phyloP scores from a whole-genome alignment of 352 stramenopile genomes.

The Phytophthora kernoviae region DNA sequence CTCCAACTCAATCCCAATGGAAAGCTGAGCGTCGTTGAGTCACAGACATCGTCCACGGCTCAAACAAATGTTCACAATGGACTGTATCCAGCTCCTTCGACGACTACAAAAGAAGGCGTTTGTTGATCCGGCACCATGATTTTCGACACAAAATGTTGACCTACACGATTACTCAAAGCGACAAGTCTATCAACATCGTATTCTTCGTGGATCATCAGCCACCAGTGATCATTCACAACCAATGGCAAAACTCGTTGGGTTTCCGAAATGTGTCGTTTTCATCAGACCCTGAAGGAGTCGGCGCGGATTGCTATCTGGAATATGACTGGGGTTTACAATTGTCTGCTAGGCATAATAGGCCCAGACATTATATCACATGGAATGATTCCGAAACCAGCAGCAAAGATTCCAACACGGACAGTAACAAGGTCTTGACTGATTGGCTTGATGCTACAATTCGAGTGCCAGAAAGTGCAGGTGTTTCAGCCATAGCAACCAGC shows the following conservation, averaged over 20 bases:
- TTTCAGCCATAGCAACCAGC: slow-evolving; percentile 1
- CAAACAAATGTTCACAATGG: slow-evolving; percentile 12
- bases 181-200: slow-evolving; percentile 56
- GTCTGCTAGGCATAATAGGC: slow-evolving; percentile 12
- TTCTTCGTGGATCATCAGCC: slow-evolving; percentile 76
- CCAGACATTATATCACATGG: slow-evolving; percentile 2
- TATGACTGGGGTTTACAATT: slow-evolving; percentile 69
- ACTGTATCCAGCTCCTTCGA: slow-evolving; percentile 52
- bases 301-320: slow-evolving; percentile 61
- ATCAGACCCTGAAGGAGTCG: slow-evolving; percentile 59
- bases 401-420: slow-evolving; percentile 1
- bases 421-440: slow-evolving; percentile 17
- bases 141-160: slow-evolving; percentile 72
- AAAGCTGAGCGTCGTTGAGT: slow-evolving; percentile 31
- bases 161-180: slow-evolving; percentile 62
- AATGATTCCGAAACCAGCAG: slow-evolving; percentile 4
- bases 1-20: slow-evolving; percentile 39
- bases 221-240: slow-evolving; percentile 68
- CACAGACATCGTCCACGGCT: slow-evolving; percentile 9
- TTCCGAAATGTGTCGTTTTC: slow-evolving; percentile 52
- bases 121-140: slow-evolving; percentile 57
- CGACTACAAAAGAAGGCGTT: slow-evolving; percentile 50
- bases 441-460: slow-evolving; percentile 46
- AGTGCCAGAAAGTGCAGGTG: slow-evolving; percentile 2
- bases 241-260: slow-evolving; percentile 55